Percentiles rank a stretch among this genome's conserved stretches.
Conservation (phyloP, 2,329 filamentous ascomycete genomes). For the Ophiocordyceps camponoti-leonardi region DNA sequence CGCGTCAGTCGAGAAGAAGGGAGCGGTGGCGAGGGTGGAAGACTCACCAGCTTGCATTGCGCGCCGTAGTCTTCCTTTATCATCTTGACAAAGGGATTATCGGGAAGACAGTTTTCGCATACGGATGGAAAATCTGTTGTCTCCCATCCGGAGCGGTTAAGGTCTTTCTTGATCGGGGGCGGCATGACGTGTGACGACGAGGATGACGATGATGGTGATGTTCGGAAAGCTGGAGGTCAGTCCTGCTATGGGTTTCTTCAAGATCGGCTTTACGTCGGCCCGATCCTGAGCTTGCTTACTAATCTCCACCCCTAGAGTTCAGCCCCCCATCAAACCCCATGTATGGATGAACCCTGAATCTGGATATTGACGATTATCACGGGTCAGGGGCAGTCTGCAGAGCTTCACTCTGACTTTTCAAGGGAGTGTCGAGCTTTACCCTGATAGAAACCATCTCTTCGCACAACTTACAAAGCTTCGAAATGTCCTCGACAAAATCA, state of each 20-base stretch:
- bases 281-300: neutral
- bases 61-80: conserved; percentile 91
- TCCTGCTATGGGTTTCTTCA: neutral
- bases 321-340: too few relatives aligned
- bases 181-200: conserved; percentile 37
- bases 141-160: conserved; percentile 94
- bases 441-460: neutral
- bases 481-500: conserved; percentile 10
- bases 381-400: neutral
- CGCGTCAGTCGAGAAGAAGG: neutral
- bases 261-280: neutral
- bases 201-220: neutral
- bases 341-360: neutral
- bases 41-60: conserved; percentile 51
- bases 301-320: too few relatives aligned
- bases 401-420: neutral
- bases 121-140: conserved; percentile 79
- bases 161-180: conserved; percentile 87
- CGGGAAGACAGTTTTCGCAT: conserved; percentile 83
- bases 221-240: neutral
- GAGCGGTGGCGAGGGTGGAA: neutral
- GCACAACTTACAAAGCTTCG: neutral
- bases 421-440: too few relatives aligned
- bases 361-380: neutral
- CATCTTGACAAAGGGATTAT: conserved; percentile 98